Conservation (phyloP, 257 asterid genomes). For the Henckelia pumila region DNA sequence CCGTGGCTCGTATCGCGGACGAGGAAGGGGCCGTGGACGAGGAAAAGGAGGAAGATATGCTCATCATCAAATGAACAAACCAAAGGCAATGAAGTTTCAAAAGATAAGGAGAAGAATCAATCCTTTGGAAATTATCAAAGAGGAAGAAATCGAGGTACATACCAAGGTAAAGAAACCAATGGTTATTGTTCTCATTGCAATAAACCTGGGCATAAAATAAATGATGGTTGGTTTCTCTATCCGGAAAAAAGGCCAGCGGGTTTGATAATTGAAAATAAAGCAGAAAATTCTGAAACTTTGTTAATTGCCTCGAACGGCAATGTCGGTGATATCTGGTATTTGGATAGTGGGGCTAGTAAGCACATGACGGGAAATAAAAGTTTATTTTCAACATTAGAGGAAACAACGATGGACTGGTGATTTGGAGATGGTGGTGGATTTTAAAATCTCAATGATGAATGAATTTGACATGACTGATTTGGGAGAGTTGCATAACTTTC, state of each 20-base stretch:
- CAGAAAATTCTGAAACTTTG: conserved; percentile 6
- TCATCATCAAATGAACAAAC: not conserved
- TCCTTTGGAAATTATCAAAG: not conserved
- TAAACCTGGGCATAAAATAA: not conserved
- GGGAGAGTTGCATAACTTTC: not conserved
- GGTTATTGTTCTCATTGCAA: not conserved
- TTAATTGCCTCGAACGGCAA: conserved; percentile 5
- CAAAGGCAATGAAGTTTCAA: not conserved
- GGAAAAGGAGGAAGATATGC: not conserved
- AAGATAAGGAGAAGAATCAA: not conserved
- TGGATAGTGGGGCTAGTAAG: conserved; percentile 5
- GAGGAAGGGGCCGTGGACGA: not conserved
- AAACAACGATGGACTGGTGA: not conserved
- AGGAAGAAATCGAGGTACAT: not conserved
- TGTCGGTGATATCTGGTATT: not conserved
- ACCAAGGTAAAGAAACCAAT: not conserved
- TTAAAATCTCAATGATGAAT: not conserved
- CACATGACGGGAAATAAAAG: not conserved
- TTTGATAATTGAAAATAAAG: conserved; percentile 9
- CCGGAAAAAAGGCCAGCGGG: not conserved
- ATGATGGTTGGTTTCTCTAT: not conserved
- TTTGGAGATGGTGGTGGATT: not conserved
- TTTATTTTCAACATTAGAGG: not conserved
- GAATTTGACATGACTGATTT: conserved; percentile 1
- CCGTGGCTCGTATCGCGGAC: not conserved